Base-by-base conservation (phyloP, 2,329 filamentous ascomycete genomes). In the Capronia epimyces region DNA sequence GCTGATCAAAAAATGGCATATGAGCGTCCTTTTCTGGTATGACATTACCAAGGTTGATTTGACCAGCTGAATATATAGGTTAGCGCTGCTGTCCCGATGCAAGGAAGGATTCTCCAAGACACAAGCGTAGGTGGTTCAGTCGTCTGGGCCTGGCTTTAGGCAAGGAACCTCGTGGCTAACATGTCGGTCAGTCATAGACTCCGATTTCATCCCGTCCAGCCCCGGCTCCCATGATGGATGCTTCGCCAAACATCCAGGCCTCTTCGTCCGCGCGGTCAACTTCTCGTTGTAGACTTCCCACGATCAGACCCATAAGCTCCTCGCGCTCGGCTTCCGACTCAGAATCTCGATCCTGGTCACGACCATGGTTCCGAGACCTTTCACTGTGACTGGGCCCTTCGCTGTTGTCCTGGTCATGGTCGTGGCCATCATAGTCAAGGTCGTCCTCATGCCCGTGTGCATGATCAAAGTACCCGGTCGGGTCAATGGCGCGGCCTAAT, bases 171-270 rank as follows among this genome's bases (percentile, higher is more conserved):
- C 13, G 27, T 29, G 27, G 27, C 13, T 7, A 13, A 13, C 9
- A n/a, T 13, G 18, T 31, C 15, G 5, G 12, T 42, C 39, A 42
- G 13, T 42, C 39, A 15, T 42, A 29, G 12, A 50, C 46, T 16
- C 84, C 81, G 49, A 75, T 79, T 82, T 54, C 49, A 50, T 31
- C 55, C 20, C 46, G 10, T 24, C 52, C 40, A 22, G 27, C 34
- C 44, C 45, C 32, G 31, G 31, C 37, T 43, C 57, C 46, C 42
- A 48, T 31, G 7, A 25, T 31, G 29, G 40, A 22, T 24, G 25
- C 15, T 27, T 49, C 45, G 22, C 59, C 87, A 69, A 86, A 95
- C 84, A 95, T 94, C 89, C 89, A 95, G 62, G 84, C 86, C 63
- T 95, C 89, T 44, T 93, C 86, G 18, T 86, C 79, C 43, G 95